phyloP scores from a whole-genome alignment of 257 asterid genomes.

The Solanum bulbocastanum region DNA sequence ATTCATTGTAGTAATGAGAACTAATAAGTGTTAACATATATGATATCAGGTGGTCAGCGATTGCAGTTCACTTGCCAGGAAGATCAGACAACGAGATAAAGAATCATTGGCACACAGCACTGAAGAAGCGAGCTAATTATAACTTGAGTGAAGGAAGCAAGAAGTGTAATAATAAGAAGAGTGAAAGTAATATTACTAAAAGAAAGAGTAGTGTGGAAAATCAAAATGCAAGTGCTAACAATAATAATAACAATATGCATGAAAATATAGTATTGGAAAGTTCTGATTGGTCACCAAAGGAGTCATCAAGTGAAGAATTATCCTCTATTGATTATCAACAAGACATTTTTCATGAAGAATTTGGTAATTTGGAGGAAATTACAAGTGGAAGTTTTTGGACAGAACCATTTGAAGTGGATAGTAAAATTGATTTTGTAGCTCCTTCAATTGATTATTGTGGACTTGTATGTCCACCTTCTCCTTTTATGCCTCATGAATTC shows the following conservation, averaged over 20 bases:
- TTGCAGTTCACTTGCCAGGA: constrained; percentile 4
- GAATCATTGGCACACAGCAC: constrained; percentile 1
- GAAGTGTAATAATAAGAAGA: background rate
- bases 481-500: constrained; percentile 1
- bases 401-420: constrained; percentile 1
- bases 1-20: background rate
- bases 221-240: background rate
- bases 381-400: background rate
- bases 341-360: background rate
- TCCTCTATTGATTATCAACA: background rate
- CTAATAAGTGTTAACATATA: background rate
- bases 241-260: background rate
- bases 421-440: background rate
- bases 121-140: background rate
- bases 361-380: background rate
- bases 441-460: background rate
- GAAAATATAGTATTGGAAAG: background rate
- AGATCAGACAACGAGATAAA: constrained; percentile 4
- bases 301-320: background rate
- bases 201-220: background rate
- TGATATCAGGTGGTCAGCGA: background rate
- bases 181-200: background rate
- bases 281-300: background rate
- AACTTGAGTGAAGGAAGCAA: background rate
- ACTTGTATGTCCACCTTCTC: constrained; percentile 15